Conservation (phyloP, 441 rosid genomes). For the Pelargonium hybrid region DNA sequence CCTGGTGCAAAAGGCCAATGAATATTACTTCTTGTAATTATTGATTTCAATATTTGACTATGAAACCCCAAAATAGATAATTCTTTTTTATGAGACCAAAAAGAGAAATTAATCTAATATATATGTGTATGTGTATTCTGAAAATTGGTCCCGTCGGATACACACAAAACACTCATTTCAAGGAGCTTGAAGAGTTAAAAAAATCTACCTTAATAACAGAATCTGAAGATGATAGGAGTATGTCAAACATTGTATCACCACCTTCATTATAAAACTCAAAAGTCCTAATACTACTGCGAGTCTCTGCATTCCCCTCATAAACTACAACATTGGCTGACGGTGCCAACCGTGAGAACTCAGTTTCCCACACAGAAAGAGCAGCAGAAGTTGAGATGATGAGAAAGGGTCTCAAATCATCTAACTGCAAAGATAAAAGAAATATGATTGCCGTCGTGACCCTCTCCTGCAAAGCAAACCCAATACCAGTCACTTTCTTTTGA, state of each 20-base stretch:
- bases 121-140: not conserved
- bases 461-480: conserved; percentile 31
- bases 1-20: not conserved
- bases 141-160: not conserved
- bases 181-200: not conserved
- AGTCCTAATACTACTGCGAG: conserved; percentile 30
- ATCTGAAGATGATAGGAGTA: conserved; percentile 40
- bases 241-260: conserved; percentile 37
- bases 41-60: not conserved
- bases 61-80: not conserved
- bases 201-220: conserved; percentile 36
- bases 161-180: not conserved
- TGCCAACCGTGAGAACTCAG: conserved; percentile 31
- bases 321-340: conserved; percentile 33
- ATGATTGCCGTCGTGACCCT: conserved; percentile 31
- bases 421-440: conserved; percentile 30
- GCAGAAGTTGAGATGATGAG: conserved; percentile 39
- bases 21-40: not conserved
- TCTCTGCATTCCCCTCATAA: conserved; percentile 34
- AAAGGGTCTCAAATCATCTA: conserved; percentile 29
- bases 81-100: not conserved
- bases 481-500: not conserved
- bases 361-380: conserved; percentile 41
- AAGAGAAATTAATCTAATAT: not conserved
- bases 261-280: conserved; percentile 33